A percentile compares a stretch with the other conserved stretches of the same genome.
These are phyloP conservation scores for Clathrospora elynae DNA, from an alignment of 2,329 filamentous ascomycete genomes.

Conservation along the genomic window DNA sequence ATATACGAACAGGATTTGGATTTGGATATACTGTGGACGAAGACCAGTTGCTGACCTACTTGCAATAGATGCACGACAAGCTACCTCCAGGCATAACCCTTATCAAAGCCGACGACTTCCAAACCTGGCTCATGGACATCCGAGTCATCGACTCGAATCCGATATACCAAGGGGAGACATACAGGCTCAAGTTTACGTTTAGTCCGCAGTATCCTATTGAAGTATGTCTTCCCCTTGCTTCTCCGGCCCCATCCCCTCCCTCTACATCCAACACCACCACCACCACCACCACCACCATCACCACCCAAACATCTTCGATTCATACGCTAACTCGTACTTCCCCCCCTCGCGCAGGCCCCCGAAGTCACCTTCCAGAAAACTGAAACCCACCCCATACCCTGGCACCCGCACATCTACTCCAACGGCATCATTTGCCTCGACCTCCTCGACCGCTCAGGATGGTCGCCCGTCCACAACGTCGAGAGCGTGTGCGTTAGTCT, in stretches of 20 bases:
- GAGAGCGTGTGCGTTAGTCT: slow-evolving; percentile 97
- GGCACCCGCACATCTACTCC: slow-evolving; percentile 97
- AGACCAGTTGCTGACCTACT: not conserved
- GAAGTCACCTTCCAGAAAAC: slow-evolving; percentile 86
- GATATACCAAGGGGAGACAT: slow-evolving; percentile 78
- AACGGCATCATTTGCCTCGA: slow-evolving; percentile 99
- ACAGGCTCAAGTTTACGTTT: slow-evolving; percentile 87
- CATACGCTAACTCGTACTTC: slow-evolving; percentile 1
- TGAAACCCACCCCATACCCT: slow-evolving; percentile 70
- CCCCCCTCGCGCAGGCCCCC: slow-evolving; percentile 68
- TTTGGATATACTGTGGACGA: too few relatives aligned
- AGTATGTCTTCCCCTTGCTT: slow-evolving; percentile 16
- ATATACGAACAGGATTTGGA: not conserved
- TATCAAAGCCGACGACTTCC: slow-evolving; percentile 78
- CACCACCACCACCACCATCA: not conserved
- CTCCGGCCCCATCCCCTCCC: not conserved
- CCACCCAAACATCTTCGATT: not conserved
- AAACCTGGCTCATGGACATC: slow-evolving; percentile 93
- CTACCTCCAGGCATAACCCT: slow-evolving; percentile 74
- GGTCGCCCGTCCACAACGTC: slow-evolving; percentile 96
- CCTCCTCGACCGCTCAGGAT: slow-evolving; percentile 82
- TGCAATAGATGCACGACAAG: slow-evolving; percentile 59
- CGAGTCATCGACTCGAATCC: slow-evolving; percentile 88
- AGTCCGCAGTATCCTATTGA: slow-evolving; percentile 84
- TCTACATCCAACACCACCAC: not conserved